Evolutionary conservation across 129 eudicot species (phyloP).

Genomic region (sunflower (Helianthus annuus)): DNA sequence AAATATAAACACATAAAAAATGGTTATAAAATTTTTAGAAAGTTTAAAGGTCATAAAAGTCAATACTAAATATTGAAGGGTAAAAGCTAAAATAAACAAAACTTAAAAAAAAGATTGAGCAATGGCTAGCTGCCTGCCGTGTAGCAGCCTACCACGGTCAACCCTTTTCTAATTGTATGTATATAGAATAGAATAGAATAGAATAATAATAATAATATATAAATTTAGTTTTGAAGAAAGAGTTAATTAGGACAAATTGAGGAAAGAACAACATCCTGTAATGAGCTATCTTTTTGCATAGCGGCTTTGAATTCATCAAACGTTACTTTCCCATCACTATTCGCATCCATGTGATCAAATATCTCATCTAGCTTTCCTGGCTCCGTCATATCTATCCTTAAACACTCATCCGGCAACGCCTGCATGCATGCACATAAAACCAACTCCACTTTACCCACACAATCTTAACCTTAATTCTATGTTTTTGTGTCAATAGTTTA

Average conservation of each 20-base stretch:
- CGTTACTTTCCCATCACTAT: slow-evolving; percentile 75
- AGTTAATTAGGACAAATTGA: slow-evolving; percentile 58
- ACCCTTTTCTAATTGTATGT: no score
- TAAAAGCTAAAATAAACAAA: no score
- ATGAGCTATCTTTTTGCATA: slow-evolving; percentile 74
- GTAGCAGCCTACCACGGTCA: no score
- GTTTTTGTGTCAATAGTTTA: neutral
- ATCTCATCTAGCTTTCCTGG: slow-evolving; percentile 82
- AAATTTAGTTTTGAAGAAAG: neutral
- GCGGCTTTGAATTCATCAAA: slow-evolving; percentile 85
- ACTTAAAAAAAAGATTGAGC: no score
- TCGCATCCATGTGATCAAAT: slow-evolving; percentile 85
- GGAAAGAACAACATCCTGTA: slow-evolving; percentile 78
- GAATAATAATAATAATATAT: neutral
- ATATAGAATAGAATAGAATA: no score
- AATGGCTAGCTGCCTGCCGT: no score
- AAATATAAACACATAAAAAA: no score
- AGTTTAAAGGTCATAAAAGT: no score
- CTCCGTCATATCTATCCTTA: slow-evolving; percentile 70
- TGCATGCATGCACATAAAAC: slow-evolving; percentile 8
- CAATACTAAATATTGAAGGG: no score
- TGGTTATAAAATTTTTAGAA: no score
- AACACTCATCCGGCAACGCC: slow-evolving; percentile 84
- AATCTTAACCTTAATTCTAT: neutral
- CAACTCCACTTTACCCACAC: neutral